A percentile compares a stretch with the other conserved stretches of the same genome.
phyloP scores from a whole-genome alignment of 257 asterid species.

The Euphrasia confusa region DNA sequence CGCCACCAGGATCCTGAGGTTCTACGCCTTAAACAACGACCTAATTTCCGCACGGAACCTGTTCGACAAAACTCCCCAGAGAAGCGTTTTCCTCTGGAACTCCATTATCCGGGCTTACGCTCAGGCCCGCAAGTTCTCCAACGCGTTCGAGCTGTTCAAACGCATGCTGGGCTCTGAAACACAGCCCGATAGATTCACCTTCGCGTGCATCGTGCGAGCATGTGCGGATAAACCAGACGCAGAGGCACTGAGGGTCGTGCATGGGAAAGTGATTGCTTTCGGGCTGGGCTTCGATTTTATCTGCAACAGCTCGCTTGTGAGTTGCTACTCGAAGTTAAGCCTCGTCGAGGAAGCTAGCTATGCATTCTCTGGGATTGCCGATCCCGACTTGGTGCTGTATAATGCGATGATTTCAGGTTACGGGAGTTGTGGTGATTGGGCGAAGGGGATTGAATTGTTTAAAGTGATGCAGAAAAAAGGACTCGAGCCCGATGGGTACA shows the following conservation, averaged over 20 bases:
- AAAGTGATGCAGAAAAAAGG: constrained; percentile 45
- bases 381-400: constrained; percentile 77
- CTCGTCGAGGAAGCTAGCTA: constrained; percentile 39
- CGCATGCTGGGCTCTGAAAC: constrained; percentile 43
- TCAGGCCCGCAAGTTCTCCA: constrained; percentile 35
- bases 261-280: constrained; percentile 43
- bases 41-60: constrained; percentile 54
- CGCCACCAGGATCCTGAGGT: constrained; percentile 53
- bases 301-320: constrained; percentile 59
- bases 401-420: constrained; percentile 66
- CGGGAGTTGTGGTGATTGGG: constrained; percentile 46
- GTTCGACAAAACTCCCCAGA: constrained; percentile 62
- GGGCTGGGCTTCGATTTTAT: constrained; percentile 62
- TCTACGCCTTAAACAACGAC: constrained; percentile 58
- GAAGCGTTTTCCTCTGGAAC: constrained; percentile 75
- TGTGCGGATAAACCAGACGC: constrained; percentile 44
- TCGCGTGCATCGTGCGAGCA: constrained; percentile 63
- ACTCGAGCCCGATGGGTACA: constrained; percentile 55
- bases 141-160: constrained; percentile 52
- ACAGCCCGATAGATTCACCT: constrained; percentile 66
- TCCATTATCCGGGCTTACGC: constrained; percentile 79
- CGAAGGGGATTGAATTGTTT: constrained; percentile 41
- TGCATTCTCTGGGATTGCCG: constrained; percentile 42
- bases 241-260: constrained; percentile 39
- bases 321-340: constrained; percentile 65